These are phyloP conservation scores for Leishmania amazonensis DNA, from an alignment of 208 protist genomes.

Conservation along the genomic window DNA sequence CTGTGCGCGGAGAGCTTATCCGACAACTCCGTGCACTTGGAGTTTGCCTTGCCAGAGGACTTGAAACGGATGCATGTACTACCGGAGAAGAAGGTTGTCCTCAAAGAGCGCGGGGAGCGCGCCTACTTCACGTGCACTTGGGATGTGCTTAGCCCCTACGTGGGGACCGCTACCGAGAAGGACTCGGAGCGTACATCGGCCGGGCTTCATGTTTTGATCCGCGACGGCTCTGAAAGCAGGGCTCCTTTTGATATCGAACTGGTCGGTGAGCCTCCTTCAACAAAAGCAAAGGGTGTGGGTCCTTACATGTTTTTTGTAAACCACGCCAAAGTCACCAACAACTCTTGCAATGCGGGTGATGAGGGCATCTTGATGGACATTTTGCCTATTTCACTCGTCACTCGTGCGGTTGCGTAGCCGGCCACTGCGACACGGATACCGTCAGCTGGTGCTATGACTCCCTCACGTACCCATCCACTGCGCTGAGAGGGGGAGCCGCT, in stretches of 20 bases:
- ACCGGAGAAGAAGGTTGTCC: slow-evolving; percentile 20
- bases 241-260: slow-evolving; percentile 44
- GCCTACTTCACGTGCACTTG: slow-evolving; percentile 56
- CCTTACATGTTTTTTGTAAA: slow-evolving; percentile 67
- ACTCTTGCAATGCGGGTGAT: slow-evolving; percentile 30
- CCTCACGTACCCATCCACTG: not conserved
- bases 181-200: slow-evolving; percentile 12
- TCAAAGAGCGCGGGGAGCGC: slow-evolving; percentile 24
- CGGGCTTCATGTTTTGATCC: slow-evolving; percentile 40
- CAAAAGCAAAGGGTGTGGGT: slow-evolving; percentile 15
- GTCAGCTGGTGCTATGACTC: too few species aligned
- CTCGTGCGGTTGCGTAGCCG: slow-evolving; percentile 15
- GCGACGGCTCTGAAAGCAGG: slow-evolving; percentile 36
- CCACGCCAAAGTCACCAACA: slow-evolving; percentile 53
- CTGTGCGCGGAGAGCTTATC: slow-evolving; percentile 56
- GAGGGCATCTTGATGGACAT: slow-evolving; percentile 24
- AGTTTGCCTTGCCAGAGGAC: slow-evolving; percentile 42
- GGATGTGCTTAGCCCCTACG: slow-evolving; percentile 52
- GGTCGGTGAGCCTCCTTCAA: slow-evolving; percentile 34
- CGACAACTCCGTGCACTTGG: slow-evolving; percentile 36
- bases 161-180: slow-evolving; percentile 19
- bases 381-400: slow-evolving; percentile 30
- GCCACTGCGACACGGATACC: not conserved
- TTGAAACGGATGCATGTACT: slow-evolving; percentile 24
- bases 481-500: not conserved